phyloP scores from a whole-genome alignment of 192 early-diverging fungal species.

The Rhizoclosmatium sp. region DNA sequence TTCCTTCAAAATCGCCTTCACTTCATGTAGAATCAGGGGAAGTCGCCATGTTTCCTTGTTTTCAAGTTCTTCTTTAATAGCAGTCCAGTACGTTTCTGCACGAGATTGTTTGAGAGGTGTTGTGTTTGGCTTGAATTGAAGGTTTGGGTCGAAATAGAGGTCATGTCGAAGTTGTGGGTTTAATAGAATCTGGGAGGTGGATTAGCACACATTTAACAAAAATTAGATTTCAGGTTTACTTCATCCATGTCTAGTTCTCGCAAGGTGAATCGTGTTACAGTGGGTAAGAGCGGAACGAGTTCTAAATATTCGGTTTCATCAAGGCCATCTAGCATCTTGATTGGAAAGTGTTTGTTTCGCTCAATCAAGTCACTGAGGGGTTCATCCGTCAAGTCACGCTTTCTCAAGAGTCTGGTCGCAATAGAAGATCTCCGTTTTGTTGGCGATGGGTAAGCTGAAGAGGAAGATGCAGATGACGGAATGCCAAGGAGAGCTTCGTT shows the following conservation, averaged over 20 bases:
- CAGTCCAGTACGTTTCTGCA: conserved; percentile 75
- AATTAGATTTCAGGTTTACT: background rate
- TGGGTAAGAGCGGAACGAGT: conserved; percentile 61
- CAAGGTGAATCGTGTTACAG: conserved; percentile 86
- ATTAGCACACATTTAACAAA: background rate
- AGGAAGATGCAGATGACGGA: background rate
- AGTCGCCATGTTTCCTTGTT: conserved; percentile 54
- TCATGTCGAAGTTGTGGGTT: conserved; percentile 90
- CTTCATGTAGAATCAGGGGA: conserved; percentile 75
- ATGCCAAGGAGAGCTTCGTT: conserved; percentile 13
- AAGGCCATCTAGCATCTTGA: conserved; percentile 42
- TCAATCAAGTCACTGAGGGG: conserved; percentile 41
- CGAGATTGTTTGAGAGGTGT: conserved; percentile 70
- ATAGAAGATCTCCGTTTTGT: conserved; percentile 7
- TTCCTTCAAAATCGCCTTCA: conserved; percentile 75
- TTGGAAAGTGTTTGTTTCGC: conserved; percentile 43
- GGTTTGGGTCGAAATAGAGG: conserved; percentile 86
- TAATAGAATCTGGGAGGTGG: conserved; percentile 69
- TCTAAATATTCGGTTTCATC: conserved; percentile 54
- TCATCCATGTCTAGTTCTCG: conserved; percentile 81
- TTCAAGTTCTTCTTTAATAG: conserved; percentile 65
- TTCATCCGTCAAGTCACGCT: conserved; percentile 21
- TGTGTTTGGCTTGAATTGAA: conserved; percentile 88
- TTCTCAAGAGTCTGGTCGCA: background rate
- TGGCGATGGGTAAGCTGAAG: background rate